Evolutionary conservation across 2,329 filamentous ascomycete species (phyloP), one percentile per base, ranked within the genome.

Genomic region (Dactylonectria estremocensis): DNA sequence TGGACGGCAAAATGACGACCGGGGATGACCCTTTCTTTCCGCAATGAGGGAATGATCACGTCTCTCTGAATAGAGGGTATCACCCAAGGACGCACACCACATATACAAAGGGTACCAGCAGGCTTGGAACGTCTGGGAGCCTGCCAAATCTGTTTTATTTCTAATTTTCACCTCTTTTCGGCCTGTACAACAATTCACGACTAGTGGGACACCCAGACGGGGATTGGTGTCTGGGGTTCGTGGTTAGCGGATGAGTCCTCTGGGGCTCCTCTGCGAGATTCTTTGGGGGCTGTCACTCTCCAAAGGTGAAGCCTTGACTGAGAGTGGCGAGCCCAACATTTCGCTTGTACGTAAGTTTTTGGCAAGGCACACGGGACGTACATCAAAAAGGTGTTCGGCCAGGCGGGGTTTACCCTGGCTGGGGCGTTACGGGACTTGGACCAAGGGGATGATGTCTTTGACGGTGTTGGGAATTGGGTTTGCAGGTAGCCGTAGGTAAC

Each of bases 361-460:
- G 81, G 75, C 75, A 80, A 80, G 70, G 74, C 67, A 74, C 62
- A 74, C 69, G 74, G 72, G 69, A 84, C 80, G 82, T 80, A 84
- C 80, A 78, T 77, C 73, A 84, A 86, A 75, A 85, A 84, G 79
- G 76, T 84, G 83, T 81, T 82, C 80, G 81, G 70, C 70, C 72
- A 77, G 74, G 76, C 68, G 64, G 62, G 66, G 69, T 56, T 67
- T 70, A 64, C 70, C 69, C 75, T 75, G 67, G 68, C 70, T 75
- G 76, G 69, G 64, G 76, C 76, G 77, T 71, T 64, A 66, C 65
- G 68, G 68, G 66, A 72, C 61, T 63, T 57, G 69, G 77, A 70
- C 63, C 57, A 64, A 58, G 75, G 70, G 69, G 69, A 73, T 69
- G 73, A 71, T 57, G 71, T 73, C 69, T 72, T 74, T 69, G 78